phyloP scores from a whole-genome alignment of 345 rosid genomes.

The Cardiospermum halicacabum region DNA sequence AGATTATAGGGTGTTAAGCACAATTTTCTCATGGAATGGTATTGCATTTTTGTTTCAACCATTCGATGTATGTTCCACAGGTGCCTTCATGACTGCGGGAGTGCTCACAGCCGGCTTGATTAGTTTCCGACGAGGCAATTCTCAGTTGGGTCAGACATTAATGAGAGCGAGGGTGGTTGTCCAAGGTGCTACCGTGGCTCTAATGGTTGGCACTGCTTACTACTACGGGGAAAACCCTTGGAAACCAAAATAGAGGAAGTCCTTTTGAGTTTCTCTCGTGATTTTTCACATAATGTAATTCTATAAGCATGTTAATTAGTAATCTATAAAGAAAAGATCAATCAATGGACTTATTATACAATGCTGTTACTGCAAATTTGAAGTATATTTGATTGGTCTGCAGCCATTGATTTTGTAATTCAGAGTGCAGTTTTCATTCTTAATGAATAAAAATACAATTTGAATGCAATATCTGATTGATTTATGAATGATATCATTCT shows the following conservation, averaged over 20 bases:
- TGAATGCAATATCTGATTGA: background rate
- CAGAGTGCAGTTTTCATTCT: background rate
- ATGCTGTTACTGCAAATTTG: background rate
- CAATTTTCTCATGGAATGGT: background rate
- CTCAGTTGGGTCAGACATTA: slow-evolving; percentile 62
- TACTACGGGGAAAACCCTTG: slow-evolving; percentile 90
- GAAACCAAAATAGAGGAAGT: slow-evolving; percentile 28
- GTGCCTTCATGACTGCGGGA: slow-evolving; percentile 90
- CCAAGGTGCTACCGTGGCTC: slow-evolving; percentile 82
- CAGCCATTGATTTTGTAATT: background rate
- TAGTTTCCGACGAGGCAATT: slow-evolving; percentile 74
- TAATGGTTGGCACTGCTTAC: slow-evolving; percentile 86
- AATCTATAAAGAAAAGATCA: no score
- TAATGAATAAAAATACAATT: background rate
- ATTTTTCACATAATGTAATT: background rate
- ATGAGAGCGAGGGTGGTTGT: slow-evolving; percentile 85
- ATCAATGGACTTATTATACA: background rate
- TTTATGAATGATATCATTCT: no score
- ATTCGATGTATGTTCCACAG: slow-evolving; percentile 31
- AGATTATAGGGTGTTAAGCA: background rate
- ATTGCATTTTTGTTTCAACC: background rate
- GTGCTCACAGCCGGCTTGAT: slow-evolving; percentile 95
- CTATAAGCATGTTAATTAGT: background rate
- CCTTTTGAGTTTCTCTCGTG: background rate
- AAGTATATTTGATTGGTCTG: slow-evolving; percentile 5